Conservation (phyloP, 805 yeast genomes). For the Pichia nanzhaoensis region DNA sequence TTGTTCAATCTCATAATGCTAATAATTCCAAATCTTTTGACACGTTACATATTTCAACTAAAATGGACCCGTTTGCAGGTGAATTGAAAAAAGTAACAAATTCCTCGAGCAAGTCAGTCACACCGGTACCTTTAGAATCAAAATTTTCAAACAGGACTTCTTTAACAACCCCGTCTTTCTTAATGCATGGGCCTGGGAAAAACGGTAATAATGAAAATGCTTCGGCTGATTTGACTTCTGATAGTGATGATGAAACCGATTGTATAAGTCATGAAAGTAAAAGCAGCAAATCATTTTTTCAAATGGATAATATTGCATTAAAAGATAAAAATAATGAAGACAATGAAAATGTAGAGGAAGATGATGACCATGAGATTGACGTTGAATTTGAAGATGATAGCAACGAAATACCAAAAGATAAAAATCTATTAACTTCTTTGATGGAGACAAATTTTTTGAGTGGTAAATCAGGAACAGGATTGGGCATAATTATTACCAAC, state of each 20-base stretch:
- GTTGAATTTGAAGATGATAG: conserved; percentile 10
- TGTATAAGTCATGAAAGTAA: background rate
- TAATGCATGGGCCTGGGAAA: conserved; percentile 12
- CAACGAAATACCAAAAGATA: background rate
- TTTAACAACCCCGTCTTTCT: conserved; percentile 22
- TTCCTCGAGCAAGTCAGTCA: background rate
- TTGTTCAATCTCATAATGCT: conserved; percentile 33
- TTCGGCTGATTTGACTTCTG: conserved; percentile 22
- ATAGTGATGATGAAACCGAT: conserved; percentile 21
- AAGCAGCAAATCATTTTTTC: background rate
- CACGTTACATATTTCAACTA: background rate
- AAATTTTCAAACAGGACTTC: background rate
- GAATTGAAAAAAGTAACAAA: background rate
- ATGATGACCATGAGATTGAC: conserved; percentile 6
- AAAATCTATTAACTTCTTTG: background rate
- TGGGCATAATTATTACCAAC: background rate
- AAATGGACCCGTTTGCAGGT: background rate
- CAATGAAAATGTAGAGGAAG: conserved; percentile 19
- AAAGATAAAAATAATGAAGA: conserved; percentile 14
- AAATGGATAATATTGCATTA: background rate
- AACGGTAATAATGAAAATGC: conserved; percentile 8
- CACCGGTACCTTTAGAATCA: background rate
- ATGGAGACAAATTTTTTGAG: background rate
- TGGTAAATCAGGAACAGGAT: background rate
- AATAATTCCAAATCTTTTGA: no score